Conservation (phyloP, 169 alveolate genomes). For the Plasmodium coatneyi region DNA sequence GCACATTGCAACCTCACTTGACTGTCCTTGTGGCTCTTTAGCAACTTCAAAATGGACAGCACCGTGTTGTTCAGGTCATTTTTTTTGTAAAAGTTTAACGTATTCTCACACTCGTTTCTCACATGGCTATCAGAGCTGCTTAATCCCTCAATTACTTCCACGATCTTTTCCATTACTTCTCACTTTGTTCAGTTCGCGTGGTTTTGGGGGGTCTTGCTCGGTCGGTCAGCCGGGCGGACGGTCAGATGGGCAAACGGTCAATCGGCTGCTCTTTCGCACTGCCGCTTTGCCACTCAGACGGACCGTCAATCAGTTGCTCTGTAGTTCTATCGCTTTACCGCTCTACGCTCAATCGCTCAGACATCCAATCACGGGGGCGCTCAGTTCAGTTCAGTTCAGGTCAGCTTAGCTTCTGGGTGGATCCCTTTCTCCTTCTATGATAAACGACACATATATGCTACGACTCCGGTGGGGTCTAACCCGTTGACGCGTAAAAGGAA, state of each 20-base stretch:
- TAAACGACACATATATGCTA: not conserved
- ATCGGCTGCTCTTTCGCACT: not conserved
- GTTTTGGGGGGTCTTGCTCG: not conserved
- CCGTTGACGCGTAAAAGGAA: not conserved
- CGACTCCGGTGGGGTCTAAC: not conserved
- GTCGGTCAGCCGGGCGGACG: not conserved
- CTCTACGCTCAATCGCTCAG: not conserved
- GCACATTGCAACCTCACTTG: constrained; percentile 84
- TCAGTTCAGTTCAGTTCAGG: too few relatives aligned
- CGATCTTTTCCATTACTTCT: constrained; percentile 75
- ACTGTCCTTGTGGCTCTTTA: constrained; percentile 79
- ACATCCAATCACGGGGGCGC: not conserved
- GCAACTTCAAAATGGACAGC: constrained; percentile 77
- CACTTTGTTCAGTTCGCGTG: not conserved
- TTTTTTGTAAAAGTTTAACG: constrained; percentile 77
- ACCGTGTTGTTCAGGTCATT: constrained; percentile 79
- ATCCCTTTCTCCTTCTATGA: not conserved
- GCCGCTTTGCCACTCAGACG: not conserved
- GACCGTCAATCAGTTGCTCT: not conserved
- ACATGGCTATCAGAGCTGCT: constrained; percentile 80
- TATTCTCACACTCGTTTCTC: constrained; percentile 83
- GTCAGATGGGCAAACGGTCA: not conserved
- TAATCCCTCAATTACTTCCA: constrained; percentile 81
- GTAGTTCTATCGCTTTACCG: not conserved
- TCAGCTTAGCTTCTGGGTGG: not conserved